A percentile compares a stretch with the other conserved stretches of the same genome.
phyloP scores from a whole-genome alignment of 306 rosid genomes.

The Vicia sativa region DNA sequence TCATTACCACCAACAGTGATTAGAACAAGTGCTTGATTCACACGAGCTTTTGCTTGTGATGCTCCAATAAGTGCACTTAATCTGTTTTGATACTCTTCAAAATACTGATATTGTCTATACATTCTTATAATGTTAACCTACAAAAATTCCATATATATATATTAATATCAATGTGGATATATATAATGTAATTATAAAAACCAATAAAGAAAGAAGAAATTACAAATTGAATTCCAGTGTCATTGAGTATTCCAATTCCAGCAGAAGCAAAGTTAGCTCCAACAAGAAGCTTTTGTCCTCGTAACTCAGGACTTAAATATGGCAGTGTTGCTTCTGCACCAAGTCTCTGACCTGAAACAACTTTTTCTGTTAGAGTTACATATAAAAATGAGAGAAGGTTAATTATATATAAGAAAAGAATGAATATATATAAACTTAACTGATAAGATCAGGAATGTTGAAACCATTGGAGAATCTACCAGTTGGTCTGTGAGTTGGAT shows the following conservation, averaged over 20 bases:
- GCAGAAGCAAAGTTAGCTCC: constrained; percentile 97
- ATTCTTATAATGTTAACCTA: constrained; percentile 73
- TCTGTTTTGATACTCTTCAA: constrained; percentile 56
- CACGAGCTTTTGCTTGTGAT: constrained; percentile 37
- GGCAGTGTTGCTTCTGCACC: constrained; percentile 72
- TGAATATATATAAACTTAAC: constrained; percentile 33
- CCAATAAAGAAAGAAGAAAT: not conserved
- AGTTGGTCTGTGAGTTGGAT: constrained; percentile 62
- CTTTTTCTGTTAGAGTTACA: not conserved
- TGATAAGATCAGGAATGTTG: constrained; percentile 79
- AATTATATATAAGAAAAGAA: too few relatives aligned
- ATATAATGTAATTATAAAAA: too few relatives aligned
- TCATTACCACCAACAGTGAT: constrained; percentile 82
- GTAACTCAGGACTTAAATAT: constrained; percentile 65
- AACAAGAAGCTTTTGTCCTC: constrained; percentile 54
- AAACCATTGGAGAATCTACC: constrained; percentile 84
- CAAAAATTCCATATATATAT: not conserved
- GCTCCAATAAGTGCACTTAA: constrained; percentile 56
- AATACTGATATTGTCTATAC: constrained; percentile 52
- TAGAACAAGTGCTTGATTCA: constrained; percentile 56
- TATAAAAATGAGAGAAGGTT: not conserved
- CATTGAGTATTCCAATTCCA: constrained; percentile 89
- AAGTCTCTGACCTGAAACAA: constrained; percentile 54
- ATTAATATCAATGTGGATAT: not conserved
- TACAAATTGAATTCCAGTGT: constrained; percentile 86